Evolutionary conservation across 257 asterid species (phyloP), one percentile per base, ranked within the genome.

Genomic region (Primulina tabacum): DNA sequence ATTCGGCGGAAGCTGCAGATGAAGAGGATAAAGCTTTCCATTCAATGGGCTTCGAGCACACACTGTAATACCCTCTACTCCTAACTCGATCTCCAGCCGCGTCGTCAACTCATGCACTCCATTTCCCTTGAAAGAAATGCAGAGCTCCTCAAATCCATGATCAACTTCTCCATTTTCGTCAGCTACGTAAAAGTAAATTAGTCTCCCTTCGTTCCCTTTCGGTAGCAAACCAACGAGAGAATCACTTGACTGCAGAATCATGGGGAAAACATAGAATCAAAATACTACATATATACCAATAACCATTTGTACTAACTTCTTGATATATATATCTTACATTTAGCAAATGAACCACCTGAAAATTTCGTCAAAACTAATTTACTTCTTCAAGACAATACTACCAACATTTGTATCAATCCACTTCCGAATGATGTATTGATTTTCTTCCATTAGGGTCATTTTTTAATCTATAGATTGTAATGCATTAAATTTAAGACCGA

Each of bases 1-100:
- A 71, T 94, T 89, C 30, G 99, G 99, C 56, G 99, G 99, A 75
- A 94, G 97, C 81, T 87, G 96, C 72, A 94, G 84, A 40, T 87
- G 96, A 24, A 94, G 99, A 67, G 99, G 97, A 69, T 84, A 91
- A 60, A 93, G 90, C 66, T 90, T 93, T 63, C 95, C 96, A 64
- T 90, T 86, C 57, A 24, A 24, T 24, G 96, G 95, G 72, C 95
- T 89, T 68, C 79, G 67, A 0, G 94, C 82, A 71, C 97, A 87
- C 57, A 93, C 97, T 0, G 86, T 83, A 55, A 89, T 68, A 24
- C 89, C 95, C 8, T 81, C 70, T 4, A 89, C 64, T 71, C 95
- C 92, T 1, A 83, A 76, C 71, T 86, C 99, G 18, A 62, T 88
- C 81, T 86, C 90, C 47, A 93, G 79, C 73, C 79, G 81, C 70